phyloP scores from a whole-genome alignment of 768 basidiomycete genomes.

The Arthromyces matolae region DNA sequence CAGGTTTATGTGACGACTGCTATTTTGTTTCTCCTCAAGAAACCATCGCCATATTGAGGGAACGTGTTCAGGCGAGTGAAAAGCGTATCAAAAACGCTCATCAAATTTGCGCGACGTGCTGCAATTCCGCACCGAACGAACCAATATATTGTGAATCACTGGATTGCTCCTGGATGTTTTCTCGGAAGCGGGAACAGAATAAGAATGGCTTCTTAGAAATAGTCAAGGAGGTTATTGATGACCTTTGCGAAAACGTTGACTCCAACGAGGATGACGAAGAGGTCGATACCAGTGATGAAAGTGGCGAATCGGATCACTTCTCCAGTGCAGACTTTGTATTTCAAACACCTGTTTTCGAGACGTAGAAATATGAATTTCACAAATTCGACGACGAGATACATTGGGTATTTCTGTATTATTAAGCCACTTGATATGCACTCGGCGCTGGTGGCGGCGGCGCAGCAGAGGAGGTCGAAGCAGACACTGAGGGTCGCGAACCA shows the following conservation, averaged over 20 bases:
- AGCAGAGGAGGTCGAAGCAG: slow-evolving; percentile 21
- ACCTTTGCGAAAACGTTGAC: slow-evolving; percentile 26
- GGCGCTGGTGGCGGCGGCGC: slow-evolving; percentile 27
- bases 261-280: slow-evolving; percentile 1
- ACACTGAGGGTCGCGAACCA: slow-evolving; percentile 24
- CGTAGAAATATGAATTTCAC: background rate
- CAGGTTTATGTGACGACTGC: slow-evolving; percentile 70
- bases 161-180: slow-evolving; percentile 84
- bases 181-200: slow-evolving; percentile 56
- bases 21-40: slow-evolving; percentile 38
- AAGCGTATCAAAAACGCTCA: slow-evolving; percentile 55
- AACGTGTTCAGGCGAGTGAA: slow-evolving; percentile 54
- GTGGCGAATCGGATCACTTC: slow-evolving; percentile 5
- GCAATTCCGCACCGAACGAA: slow-evolving; percentile 50
- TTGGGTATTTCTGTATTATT: slow-evolving; percentile 8
- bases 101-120: slow-evolving; percentile 70
- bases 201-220: slow-evolving; percentile 33
- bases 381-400: background rate
- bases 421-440: slow-evolving; percentile 42
- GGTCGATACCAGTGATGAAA: slow-evolving; percentile 5
- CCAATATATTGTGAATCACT: slow-evolving; percentile 73
- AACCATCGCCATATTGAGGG: slow-evolving; percentile 54
- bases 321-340: slow-evolving; percentile 6
- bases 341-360: slow-evolving; percentile 8
- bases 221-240: slow-evolving; percentile 31